Conservation (phyloP, 345 rosid genomes). For the Gossypium sturtianum region DNA sequence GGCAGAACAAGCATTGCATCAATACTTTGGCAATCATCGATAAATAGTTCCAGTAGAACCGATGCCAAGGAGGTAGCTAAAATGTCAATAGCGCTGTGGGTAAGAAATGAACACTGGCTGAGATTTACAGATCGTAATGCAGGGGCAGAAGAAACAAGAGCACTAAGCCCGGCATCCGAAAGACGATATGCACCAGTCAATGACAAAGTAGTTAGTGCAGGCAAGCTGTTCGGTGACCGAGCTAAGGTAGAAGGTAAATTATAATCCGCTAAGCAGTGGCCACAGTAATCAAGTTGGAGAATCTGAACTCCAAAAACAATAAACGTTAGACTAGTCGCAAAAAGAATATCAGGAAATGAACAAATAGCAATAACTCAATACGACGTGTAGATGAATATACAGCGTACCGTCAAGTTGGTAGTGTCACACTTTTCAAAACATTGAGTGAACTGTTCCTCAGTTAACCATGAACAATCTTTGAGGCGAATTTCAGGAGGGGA, state of each 20-base stretch:
- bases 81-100: constrained; percentile 47
- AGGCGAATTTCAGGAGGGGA: constrained; percentile 65
- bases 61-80: constrained; percentile 56
- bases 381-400: background rate
- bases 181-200: constrained; percentile 77
- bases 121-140: constrained; percentile 63
- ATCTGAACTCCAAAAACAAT: constrained; percentile 45
- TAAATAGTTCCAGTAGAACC: constrained; percentile 57
- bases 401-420: constrained; percentile 55
- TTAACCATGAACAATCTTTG: constrained; percentile 82
- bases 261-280: constrained; percentile 77
- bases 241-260: constrained; percentile 44
- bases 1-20: constrained; percentile 55
- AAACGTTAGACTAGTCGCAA: constrained; percentile 11
- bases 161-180: constrained; percentile 61
- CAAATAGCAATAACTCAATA: background rate
- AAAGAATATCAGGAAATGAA: background rate
- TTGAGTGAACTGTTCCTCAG: constrained; percentile 58
- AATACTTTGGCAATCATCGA: constrained; percentile 73
- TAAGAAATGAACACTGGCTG: constrained; percentile 77
- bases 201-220: constrained; percentile 53
- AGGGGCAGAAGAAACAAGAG: constrained; percentile 59
- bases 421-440: constrained; percentile 58
- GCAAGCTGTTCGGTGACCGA: constrained; percentile 48
- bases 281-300: constrained; percentile 81